A percentile compares a stretch with the other conserved stretches of the same genome.
Conservation (phyloP, 176 grass and related monocot species). For the Calamus simplicifolius region DNA sequence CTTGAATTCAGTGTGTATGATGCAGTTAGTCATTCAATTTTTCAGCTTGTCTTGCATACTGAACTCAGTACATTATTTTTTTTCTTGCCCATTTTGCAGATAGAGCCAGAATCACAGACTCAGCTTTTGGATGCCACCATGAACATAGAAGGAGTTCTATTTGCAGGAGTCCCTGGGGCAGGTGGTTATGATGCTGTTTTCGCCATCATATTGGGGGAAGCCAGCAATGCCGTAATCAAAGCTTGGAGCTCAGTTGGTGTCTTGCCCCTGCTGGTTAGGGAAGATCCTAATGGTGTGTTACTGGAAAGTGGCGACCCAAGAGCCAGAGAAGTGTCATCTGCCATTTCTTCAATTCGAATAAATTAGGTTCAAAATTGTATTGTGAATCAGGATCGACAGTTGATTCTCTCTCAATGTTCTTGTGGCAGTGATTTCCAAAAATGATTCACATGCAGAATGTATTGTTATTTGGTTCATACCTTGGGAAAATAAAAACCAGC, state of each 20-base stretch:
- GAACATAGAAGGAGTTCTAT: conserved; percentile 76
- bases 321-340: conserved; percentile 62
- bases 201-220: conserved; percentile 71
- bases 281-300: conserved; percentile 64
- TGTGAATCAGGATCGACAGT: too few species aligned
- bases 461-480: too few species aligned
- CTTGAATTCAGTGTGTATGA: not conserved
- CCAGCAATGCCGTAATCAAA: conserved; percentile 37
- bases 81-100: conserved; percentile 31
- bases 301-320: conserved; percentile 87
- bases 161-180: conserved; percentile 86
- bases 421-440: too few species aligned
- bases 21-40: not conserved
- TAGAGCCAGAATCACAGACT: conserved; percentile 83
- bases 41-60: not conserved
- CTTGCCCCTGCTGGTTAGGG: conserved; percentile 76
- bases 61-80: too few species aligned
- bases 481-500: too few species aligned
- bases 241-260: conserved; percentile 57
- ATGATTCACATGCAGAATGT: too few species aligned
- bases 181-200: conserved; percentile 90
- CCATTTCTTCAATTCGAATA: conserved; percentile 64
- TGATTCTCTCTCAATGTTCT: too few species aligned
- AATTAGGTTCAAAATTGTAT: conserved; percentile 14
- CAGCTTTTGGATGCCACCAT: conserved; percentile 66